These are phyloP conservation scores for Geopyxis carbonaria DNA, from an alignment of 495 filamentous ascomycete genomes.

Conservation along the genomic window DNA sequence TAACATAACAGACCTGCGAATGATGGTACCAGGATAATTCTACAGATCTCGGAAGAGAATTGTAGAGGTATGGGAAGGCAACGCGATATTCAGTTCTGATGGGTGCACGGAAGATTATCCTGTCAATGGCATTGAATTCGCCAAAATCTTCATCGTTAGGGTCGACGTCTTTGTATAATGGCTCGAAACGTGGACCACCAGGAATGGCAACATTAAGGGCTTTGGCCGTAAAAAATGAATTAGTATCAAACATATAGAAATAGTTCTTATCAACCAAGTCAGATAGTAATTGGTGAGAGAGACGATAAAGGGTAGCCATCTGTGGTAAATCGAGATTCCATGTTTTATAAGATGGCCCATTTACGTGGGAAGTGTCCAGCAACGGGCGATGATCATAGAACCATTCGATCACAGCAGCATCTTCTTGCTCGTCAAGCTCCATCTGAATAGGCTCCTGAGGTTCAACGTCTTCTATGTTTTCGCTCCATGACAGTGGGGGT, in stretches of 20 bases:
- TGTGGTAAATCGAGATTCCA: conserved; percentile 93
- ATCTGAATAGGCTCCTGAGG: conserved; percentile 96
- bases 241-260: conserved; percentile 92
- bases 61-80: conserved; percentile 87
- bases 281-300: conserved; percentile 79
- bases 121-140: conserved; percentile 98
- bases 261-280: conserved; percentile 94
- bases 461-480: conserved; percentile 98
- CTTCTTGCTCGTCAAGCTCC: conserved; percentile 95
- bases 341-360: conserved; percentile 87
- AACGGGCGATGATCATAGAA: conserved; percentile 93
- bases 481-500: conserved; percentile 89
- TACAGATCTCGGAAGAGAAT: conserved; percentile 86
- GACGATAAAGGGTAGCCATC: conserved; percentile 86
- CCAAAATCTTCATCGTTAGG: conserved; percentile 99
- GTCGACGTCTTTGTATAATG: conserved; percentile 96
- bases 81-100: conserved; percentile 95
- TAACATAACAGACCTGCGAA: conserved; percentile 81
- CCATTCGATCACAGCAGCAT: conserved; percentile 83
- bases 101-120: conserved; percentile 94
- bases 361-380: conserved; percentile 81
- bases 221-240: conserved; percentile 92
- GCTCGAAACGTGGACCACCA: conserved; percentile 92
- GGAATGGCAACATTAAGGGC: conserved; percentile 94
- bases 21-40: conserved; percentile 87